Evolutionary conservation across 805 yeast species (phyloP), one percentile per base, ranked within the genome.

Genomic region (Citeromyces matritensis): DNA sequence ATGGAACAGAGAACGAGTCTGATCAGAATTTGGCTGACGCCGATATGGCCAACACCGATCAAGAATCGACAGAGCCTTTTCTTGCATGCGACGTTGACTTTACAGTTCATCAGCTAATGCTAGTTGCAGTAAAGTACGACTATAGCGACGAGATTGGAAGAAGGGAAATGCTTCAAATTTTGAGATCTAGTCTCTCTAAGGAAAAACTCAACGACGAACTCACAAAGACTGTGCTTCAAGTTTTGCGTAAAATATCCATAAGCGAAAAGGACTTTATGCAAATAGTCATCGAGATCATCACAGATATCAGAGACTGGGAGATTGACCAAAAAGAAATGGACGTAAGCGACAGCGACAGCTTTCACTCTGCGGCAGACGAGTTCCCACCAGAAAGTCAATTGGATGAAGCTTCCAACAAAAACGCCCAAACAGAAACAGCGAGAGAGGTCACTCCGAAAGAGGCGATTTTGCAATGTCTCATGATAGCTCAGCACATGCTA

Each of bases 101-200:
- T 45, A 69, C 85, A 30, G 63, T 85, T 27, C 72, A 73, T 35
- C 95, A 91, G 49, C 50, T 88, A 13, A 48, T 88, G 25, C 51
- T 58, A 7, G 66, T 83, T 17, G 76, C 86, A 1, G 65, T 66
- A 19, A 68, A 69, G 25, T 79, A 78, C 45, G 97, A 91, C 49
- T 84, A 72, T 44, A 77, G 84, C 42, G 96, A 91, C 56, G 95
- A 86, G 50, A 68, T 80, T 30, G 95, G 96, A 13, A 69, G 95
- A 45, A 66, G 94, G 48, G 72, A 73, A 29, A 72, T 84, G 70
- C 54, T 80, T 26, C 64, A 60, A 21, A 61, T 70, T 2, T 52
- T 75, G 4, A 62, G 83, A 56, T 58, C 69, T 14, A 58, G 74
- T n/a, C 55, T 79, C 35, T 63, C 75, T 1, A 62, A 67, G 27